A percentile compares a stretch with the other conserved stretches of the same genome.
phyloP scores from a whole-genome alignment of 371 early-diverging fungal genomes.

The Haplosporangium sp. region DNA sequence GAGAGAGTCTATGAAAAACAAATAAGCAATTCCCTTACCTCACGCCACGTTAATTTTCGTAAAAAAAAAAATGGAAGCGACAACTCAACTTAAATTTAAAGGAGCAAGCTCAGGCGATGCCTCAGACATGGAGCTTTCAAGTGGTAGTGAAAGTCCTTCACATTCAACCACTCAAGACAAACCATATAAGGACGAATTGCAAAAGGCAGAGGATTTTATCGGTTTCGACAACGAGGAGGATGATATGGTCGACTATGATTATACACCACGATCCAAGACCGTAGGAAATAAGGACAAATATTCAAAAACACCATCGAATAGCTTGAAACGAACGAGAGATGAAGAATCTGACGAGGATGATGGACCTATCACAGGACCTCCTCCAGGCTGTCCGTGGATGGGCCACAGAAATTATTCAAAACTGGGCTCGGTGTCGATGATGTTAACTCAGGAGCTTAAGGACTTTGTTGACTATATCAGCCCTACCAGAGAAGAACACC shows the following conservation, averaged over 20 bases:
- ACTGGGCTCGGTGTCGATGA: slow-evolving; percentile 29
- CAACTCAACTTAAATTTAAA: no score
- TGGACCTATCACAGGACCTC: slow-evolving; percentile 4
- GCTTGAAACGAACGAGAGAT: background rate
- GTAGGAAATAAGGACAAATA: background rate
- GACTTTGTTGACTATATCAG: slow-evolving; percentile 81
- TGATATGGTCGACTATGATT: background rate
- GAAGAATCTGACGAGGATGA: background rate
- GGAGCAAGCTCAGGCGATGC: background rate
- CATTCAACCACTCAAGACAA: background rate
- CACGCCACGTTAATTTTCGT: no score
- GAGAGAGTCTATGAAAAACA: no score
- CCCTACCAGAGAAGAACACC: slow-evolving; percentile 85
- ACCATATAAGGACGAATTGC: slow-evolving; percentile 11
- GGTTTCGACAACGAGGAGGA: slow-evolving; percentile 14
- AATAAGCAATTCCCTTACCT: no score
- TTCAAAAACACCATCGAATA: background rate
- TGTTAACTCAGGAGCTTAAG: slow-evolving; percentile 77
- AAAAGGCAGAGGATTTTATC: slow-evolving; percentile 36
- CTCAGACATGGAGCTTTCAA: slow-evolving; percentile 13
- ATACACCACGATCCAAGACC: background rate
- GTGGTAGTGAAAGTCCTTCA: background rate
- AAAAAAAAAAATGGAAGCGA: no score
- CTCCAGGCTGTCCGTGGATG: slow-evolving; percentile 53
- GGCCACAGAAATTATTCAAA: slow-evolving; percentile 38